A percentile compares a stretch with the other conserved stretches of the same genome.
These are phyloP conservation scores for Boletus huronensis DNA, from an alignment of 768 basidiomycete species.

Conservation along the genomic window DNA sequence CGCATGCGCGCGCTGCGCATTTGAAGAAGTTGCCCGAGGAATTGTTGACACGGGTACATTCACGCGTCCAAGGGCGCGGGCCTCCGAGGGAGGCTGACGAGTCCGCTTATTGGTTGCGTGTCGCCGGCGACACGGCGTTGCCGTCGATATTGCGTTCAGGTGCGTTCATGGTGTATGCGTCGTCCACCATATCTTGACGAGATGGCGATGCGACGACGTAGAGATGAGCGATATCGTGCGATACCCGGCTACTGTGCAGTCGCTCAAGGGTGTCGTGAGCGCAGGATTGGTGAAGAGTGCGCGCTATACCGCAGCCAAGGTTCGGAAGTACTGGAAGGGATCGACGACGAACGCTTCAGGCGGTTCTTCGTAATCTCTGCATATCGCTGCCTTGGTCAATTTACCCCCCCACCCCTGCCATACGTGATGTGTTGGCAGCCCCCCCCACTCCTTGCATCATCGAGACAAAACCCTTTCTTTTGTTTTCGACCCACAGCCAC, in stretches of 20 bases:
- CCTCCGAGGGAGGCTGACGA: slow-evolving; percentile 60
- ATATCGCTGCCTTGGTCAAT: neutral
- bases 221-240: slow-evolving; percentile 79
- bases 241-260: slow-evolving; percentile 79
- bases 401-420: neutral
- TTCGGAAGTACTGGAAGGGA: slow-evolving; percentile 78
- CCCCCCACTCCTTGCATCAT: slow-evolving; percentile 10
- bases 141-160: slow-evolving; percentile 51
- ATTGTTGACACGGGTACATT: slow-evolving; percentile 54
- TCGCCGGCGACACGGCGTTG: slow-evolving; percentile 64
- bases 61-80: slow-evolving; percentile 28
- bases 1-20: slow-evolving; percentile 68
- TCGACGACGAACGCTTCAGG: neutral
- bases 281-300: slow-evolving; percentile 78
- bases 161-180: slow-evolving; percentile 25
- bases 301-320: slow-evolving; percentile 71
- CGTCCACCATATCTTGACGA: neutral
- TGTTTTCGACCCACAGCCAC: neutral
- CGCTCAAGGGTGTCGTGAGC: slow-evolving; percentile 80
- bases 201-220: slow-evolving; percentile 24
- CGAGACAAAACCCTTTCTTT: neutral
- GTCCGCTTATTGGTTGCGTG: slow-evolving; percentile 66
- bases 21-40: slow-evolving; percentile 74
- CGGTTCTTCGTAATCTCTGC: slow-evolving; percentile 5
- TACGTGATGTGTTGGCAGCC: neutral